Base-by-base conservation (phyloP, 306 rosid species). In the Cicer cuneatum region DNA sequence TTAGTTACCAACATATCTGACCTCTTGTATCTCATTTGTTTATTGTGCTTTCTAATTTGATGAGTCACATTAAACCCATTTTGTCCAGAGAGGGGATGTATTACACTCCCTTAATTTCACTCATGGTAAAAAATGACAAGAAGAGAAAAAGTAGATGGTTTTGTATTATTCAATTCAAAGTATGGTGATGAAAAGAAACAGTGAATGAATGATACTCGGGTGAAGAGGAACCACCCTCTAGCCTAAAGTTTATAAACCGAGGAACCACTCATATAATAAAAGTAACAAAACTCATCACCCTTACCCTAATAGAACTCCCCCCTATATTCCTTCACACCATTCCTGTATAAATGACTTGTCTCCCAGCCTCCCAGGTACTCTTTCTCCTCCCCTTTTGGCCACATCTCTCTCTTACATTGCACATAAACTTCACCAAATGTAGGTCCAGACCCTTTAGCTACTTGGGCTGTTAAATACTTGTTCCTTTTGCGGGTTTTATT, bases 11-110 rank as follows among this genome's bases (percentile, higher is more conserved):
- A 19, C 64, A 4, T 57, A 5, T 66, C 62, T 57, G 45, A 66
- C 29, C 39, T 56, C n/a, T 49, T 71, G 45, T 51, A 42, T 41
- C 57, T 73, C 13, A 29, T 19, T 19, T 19, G 37, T 81, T 69
- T 69, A 29, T 18, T 57, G 61, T 33, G 39, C 48, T 58, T 66
- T 59, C 19, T 1, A 8, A 19, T 19, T 54, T 35, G 48, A 58
- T 48, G 64, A 67, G 48, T 73, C 59, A 49, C 75, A 58, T 48
- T 57, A 33, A 43, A 39, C 19, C 40, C 57, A 54, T 63, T 42
- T 71, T 63, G 4, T 69, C 72, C 52, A 15, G 41, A 51, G 16
- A 16, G 37, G 18, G 39, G 24, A 16, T 39, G 58, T 29, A 13
- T 24, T 29, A 62, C 29, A n/a, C 47, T 37, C 4, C 46, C 46